Conservation (phyloP, 345 rosid genomes). For the Aegle marmelos region DNA sequence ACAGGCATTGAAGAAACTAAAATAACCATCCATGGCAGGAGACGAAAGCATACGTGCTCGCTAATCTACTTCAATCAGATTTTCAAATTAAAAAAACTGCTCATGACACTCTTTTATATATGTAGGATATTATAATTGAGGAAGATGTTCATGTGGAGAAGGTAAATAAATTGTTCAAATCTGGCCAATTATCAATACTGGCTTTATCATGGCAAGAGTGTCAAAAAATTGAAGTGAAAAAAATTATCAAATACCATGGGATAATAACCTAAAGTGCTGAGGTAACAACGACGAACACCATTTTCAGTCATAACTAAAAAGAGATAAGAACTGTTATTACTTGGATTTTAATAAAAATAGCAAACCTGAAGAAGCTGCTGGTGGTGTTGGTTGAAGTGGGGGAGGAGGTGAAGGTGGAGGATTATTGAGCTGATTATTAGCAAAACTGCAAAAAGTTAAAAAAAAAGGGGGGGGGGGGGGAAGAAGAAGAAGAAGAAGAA, state of each 20-base stretch:
- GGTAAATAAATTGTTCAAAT: neutral
- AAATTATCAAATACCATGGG: neutral
- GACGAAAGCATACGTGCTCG: neutral
- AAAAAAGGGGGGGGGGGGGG: too few relatives aligned
- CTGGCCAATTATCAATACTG: neutral
- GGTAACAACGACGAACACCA: neutral
- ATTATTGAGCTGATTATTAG: constrained; percentile 20
- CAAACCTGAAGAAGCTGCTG: constrained; percentile 46
- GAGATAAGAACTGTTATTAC: neutral
- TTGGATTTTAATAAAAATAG: constrained; percentile 8
- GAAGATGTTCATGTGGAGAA: neutral
- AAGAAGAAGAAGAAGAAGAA: too few relatives aligned
- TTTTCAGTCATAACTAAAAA: neutral
- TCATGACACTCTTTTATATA: neutral
- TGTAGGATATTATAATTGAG: neutral
- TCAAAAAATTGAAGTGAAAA: neutral
- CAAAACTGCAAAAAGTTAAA: constrained; percentile 52
- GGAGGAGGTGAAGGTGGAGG: constrained; percentile 54
- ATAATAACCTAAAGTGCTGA: neutral
- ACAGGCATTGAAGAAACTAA: neutral
- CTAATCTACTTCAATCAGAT: neutral
- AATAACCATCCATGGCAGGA: neutral
- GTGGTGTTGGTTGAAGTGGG: constrained; percentile 34
- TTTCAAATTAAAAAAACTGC: neutral
- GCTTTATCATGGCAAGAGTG: neutral